Percentiles rank a stretch among this genome's conserved stretches.
These are phyloP conservation scores for Apiotrichum siamense DNA, from an alignment of 1,284 basidiomycete species.

Conservation along the genomic window DNA sequence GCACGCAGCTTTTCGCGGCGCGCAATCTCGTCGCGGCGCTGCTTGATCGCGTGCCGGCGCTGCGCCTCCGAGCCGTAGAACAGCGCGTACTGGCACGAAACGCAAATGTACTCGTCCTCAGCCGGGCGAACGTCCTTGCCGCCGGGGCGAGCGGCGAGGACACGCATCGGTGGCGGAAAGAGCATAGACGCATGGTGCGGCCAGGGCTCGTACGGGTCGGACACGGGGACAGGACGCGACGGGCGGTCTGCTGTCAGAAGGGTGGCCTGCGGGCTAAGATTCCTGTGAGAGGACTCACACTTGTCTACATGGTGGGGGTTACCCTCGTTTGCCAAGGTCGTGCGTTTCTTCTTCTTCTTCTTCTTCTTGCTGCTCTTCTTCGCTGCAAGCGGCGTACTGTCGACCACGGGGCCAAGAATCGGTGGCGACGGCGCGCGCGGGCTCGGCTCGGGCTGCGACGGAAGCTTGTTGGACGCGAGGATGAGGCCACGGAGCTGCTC, in stretches of 20 bases:
- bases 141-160: conserved; percentile 20
- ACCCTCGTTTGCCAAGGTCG: conserved; percentile 73
- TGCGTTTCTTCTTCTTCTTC: conserved; percentile 88
- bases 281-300: conserved; percentile 39
- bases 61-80: conserved; percentile 67
- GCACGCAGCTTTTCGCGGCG: conserved; percentile 68
- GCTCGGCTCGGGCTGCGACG: conserved; percentile 13
- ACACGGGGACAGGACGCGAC: conserved; percentile 25
- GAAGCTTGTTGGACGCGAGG: conserved; percentile 23
- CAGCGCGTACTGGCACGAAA: conserved; percentile 76
- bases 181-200: conserved; percentile 34
- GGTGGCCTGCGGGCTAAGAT: too few relatives aligned
- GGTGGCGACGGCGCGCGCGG: not conserved
- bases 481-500: conserved; percentile 36
- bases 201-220: conserved; percentile 34
- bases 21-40: conserved; percentile 68
- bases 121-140: conserved; percentile 48
- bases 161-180: conserved; percentile 41
- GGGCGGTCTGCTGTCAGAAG: conserved; percentile 39
- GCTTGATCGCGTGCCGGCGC: conserved; percentile 61
- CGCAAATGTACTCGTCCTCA: conserved; percentile 79
- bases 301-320: conserved; percentile 86
- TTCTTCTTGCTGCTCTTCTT: conserved; percentile 51
- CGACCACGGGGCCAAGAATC: not conserved
- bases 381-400: not conserved